phyloP scores from a whole-genome alignment of 306 rosid species.

The Sophora flavescens region DNA sequence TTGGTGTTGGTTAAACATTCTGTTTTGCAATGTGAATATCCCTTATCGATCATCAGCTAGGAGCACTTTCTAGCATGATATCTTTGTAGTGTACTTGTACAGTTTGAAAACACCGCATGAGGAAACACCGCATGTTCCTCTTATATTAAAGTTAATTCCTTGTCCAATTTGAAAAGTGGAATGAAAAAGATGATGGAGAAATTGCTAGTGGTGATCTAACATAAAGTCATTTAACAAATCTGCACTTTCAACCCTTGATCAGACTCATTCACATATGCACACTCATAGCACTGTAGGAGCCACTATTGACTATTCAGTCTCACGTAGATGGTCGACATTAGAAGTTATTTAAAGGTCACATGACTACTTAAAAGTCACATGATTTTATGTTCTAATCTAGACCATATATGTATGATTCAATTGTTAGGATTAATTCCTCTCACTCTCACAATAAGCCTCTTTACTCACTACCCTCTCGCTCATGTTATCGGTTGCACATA shows the following conservation, averaged over 20 bases:
- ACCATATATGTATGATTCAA: background rate
- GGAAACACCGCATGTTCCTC: no score
- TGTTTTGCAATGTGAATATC: conserved; percentile 9
- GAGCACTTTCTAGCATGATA: conserved; percentile 12
- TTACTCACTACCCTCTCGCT: no score
- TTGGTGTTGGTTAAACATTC: conserved; percentile 35
- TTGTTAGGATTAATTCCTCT: conserved; percentile 2
- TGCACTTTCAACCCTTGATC: background rate
- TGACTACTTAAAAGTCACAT: background rate
- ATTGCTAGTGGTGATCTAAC: conserved; percentile 7
- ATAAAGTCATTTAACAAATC: conserved; percentile 1
- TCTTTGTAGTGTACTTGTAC: background rate
- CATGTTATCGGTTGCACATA: no score
- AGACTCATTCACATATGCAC: background rate
- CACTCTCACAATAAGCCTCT: conserved; percentile 11
- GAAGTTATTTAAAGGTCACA: conserved; percentile 14
- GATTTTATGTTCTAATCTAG: background rate
- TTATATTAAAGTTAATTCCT: background rate
- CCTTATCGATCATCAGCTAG: conserved; percentile 21
- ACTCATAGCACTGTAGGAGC: background rate
- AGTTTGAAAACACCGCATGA: conserved; percentile 7
- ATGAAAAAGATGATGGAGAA: background rate
- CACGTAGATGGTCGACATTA: background rate
- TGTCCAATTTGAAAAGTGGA: background rate
- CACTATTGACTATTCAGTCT: conserved; percentile 8